Percentiles rank a stretch among this genome's conserved stretches.
Evolutionary conservation across 2,329 filamentous ascomycete species (phyloP).

Genomic region (Fusarium coicis): DNA sequence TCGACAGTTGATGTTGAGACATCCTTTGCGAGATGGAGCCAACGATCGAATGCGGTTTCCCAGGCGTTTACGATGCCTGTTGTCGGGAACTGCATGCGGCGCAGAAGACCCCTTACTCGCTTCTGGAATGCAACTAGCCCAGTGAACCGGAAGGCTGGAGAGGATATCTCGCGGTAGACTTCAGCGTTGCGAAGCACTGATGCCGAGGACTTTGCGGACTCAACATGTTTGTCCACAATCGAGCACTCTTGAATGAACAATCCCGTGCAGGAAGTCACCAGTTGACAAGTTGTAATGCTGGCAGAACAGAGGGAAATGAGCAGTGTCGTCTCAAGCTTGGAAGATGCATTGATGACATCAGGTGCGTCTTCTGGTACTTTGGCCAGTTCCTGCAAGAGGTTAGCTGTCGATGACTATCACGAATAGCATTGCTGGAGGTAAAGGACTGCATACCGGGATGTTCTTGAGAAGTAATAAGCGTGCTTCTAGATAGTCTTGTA

Average conservation of each 20-base stretch:
- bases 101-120: constrained; percentile 67
- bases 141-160: constrained; percentile 72
- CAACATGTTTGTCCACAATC: constrained; percentile 62
- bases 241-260: constrained; percentile 71
- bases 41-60: constrained; percentile 73
- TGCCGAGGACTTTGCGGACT: constrained; percentile 61
- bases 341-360: constrained; percentile 63
- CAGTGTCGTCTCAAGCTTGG: constrained; percentile 70
- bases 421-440: background rate
- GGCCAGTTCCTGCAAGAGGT: constrained; percentile 61
- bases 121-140: constrained; percentile 78
- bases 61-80: constrained; percentile 75
- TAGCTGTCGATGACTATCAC: constrained; percentile 6
- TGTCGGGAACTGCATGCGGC: constrained; percentile 70
- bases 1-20: constrained; percentile 65
- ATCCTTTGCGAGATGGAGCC: constrained; percentile 72
- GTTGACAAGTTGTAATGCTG: constrained; percentile 72
- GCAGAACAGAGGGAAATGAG: constrained; percentile 73
- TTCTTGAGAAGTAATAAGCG: constrained; percentile 63
- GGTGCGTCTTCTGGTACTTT: constrained; percentile 64
- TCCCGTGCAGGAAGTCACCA: constrained; percentile 70
- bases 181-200: constrained; percentile 69
- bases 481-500: constrained; percentile 67
- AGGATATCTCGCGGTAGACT: constrained; percentile 70
- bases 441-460: constrained; percentile 55